Conservation (phyloP, 805 yeast genomes). For the Phaffomyces antillensis region DNA sequence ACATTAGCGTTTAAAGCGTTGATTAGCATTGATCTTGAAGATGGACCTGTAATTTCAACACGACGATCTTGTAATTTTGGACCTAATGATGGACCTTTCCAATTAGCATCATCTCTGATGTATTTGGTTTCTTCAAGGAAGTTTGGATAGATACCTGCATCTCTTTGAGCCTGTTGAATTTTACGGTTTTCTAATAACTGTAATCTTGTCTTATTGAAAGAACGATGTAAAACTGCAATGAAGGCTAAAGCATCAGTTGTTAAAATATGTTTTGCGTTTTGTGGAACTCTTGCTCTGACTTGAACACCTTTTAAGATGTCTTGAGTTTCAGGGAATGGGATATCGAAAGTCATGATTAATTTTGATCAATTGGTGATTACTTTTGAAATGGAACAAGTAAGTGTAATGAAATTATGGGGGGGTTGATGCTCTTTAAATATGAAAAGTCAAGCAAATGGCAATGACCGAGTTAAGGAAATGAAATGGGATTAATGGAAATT, state of each 20-base stretch:
- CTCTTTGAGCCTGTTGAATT: constrained; percentile 51
- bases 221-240: constrained; percentile 65
- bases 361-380: too few relatives aligned
- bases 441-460: background rate
- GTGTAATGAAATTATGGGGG: background rate
- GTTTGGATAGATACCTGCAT: constrained; percentile 53
- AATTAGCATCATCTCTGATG: constrained; percentile 64
- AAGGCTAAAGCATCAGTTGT: constrained; percentile 52
- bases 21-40: constrained; percentile 76
- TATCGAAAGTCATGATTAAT: constrained; percentile 14
- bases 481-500: background rate
- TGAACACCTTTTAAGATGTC: constrained; percentile 30
- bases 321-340: constrained; percentile 23
- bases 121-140: constrained; percentile 62
- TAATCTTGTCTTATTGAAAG: constrained; percentile 57
- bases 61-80: constrained; percentile 70
- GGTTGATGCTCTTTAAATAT: background rate
- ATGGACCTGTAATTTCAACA: constrained; percentile 81
- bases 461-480: background rate
- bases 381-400: background rate
- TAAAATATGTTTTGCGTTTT: constrained; percentile 32
- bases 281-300: constrained; percentile 30
- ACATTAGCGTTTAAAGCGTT: constrained; percentile 75
- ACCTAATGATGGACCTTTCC: constrained; percentile 71
- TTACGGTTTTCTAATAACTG: constrained; percentile 56